A percentile compares a stretch with the other conserved stretches of the same genome.
phyloP scores from a whole-genome alignment of 805 yeast genomes.

The Torulaspora indica region DNA sequence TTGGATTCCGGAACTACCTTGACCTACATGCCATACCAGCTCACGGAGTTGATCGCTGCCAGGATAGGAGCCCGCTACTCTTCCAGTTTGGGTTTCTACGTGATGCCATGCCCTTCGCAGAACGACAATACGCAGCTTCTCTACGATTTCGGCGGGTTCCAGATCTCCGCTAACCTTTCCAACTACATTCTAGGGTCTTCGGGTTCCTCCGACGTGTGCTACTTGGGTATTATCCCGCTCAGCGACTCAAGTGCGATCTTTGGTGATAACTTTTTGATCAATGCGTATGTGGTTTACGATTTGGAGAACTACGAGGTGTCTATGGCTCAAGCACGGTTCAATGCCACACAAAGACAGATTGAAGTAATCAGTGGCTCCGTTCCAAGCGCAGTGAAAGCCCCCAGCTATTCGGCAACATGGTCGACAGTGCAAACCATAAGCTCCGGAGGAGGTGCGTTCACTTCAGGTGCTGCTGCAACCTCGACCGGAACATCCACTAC shows the following conservation, averaged over 20 bases:
- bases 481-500: conserved; percentile 1
- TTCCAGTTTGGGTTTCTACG: conserved; percentile 41
- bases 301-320: conserved; percentile 54
- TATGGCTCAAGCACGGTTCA: conserved; percentile 45
- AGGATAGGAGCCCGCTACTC: conserved; percentile 45
- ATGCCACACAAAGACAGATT: conserved; percentile 18
- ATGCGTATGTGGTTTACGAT: conserved; percentile 62
- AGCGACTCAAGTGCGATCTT: conserved; percentile 37
- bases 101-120: conserved; percentile 41
- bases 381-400: conserved; percentile 49
- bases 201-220: conserved; percentile 36
- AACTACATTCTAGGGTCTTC: conserved; percentile 30
- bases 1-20: conserved; percentile 44
- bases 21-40: conserved; percentile 41
- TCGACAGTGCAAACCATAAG: conserved; percentile 23
- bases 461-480: conserved; percentile 10
- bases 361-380: conserved; percentile 30
- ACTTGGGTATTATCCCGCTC: conserved; percentile 39
- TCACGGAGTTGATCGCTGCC: conserved; percentile 38
- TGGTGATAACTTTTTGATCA: conserved; percentile 55
- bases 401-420: conserved; percentile 46
- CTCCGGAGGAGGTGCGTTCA: conserved; percentile 32
- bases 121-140: conserved; percentile 36
- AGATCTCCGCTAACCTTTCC: conserved; percentile 46
- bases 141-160: conserved; percentile 57